Percentiles rank a stretch among this genome's conserved stretches.
These are phyloP conservation scores for Hydnomerulius pinastri DNA, from an alignment of 768 basidiomycete species.

Conservation along the genomic window DNA sequence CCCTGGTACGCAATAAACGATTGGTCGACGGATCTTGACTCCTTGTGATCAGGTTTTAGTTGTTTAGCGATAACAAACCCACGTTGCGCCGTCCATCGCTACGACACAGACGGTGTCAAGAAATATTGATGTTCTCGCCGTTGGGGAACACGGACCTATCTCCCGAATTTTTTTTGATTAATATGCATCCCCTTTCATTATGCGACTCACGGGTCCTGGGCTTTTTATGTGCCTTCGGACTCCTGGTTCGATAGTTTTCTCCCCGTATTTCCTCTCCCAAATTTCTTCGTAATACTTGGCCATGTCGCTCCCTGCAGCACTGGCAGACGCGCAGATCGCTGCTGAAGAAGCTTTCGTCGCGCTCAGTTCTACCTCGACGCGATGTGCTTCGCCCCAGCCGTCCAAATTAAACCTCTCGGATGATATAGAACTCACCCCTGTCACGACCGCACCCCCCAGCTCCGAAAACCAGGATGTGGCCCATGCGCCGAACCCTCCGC, in stretches of 20 bases:
- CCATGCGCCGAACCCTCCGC: neutral
- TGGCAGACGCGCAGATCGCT: neutral
- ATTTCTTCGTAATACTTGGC: too few species aligned
- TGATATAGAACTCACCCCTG: conserved; percentile 1
- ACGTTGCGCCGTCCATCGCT: too few species aligned
- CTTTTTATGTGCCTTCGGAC: too few species aligned
- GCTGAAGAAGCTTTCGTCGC: conserved; percentile 1
- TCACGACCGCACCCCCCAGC: neutral
- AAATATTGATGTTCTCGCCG: neutral
- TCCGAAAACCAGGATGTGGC: neutral
- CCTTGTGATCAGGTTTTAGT: too few species aligned
- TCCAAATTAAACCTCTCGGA: conserved; percentile 5
- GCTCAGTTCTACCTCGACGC: conserved; percentile 3
- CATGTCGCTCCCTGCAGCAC: neutral
- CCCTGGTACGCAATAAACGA: too few species aligned
- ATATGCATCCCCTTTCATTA: neutral
- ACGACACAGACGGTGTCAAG: too few species aligned
- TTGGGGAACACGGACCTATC: neutral
- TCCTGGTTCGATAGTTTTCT: too few species aligned
- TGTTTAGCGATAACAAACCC: too few species aligned
- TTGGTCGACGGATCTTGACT: too few species aligned
- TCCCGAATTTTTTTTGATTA: too few species aligned
- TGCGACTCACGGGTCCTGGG: neutral
- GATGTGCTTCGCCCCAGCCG: conserved; percentile 1
- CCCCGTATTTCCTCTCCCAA: too few species aligned